phyloP scores from a whole-genome alignment of 345 rosid genomes.

The Eucalyptus tenuipes region DNA sequence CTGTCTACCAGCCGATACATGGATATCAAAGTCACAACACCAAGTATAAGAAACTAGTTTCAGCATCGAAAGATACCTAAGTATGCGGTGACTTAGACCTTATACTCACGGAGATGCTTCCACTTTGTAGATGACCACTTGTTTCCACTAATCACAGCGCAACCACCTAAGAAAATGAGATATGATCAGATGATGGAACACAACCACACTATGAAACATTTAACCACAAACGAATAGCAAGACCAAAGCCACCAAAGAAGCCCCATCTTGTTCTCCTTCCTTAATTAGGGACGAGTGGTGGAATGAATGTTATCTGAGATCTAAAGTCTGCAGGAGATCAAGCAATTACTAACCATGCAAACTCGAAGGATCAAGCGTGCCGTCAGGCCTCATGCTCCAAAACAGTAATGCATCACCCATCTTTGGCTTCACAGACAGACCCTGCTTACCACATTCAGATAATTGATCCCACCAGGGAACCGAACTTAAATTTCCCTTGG shows the following conservation, averaged over 20 bases:
- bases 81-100: constrained; percentile 2
- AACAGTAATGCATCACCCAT: constrained; percentile 84
- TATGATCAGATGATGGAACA: not conserved
- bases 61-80: not conserved
- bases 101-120: constrained; percentile 76
- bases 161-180: constrained; percentile 38
- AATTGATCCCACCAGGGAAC: constrained; percentile 75
- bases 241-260: not conserved
- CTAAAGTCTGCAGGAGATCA: not conserved
- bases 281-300: not conserved
- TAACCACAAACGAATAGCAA: not conserved
- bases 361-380: constrained; percentile 75
- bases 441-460: constrained; percentile 74
- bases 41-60: not conserved
- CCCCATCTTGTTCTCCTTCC: not conserved
- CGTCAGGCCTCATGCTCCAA: constrained; percentile 96
- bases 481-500: constrained; percentile 47
- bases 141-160: constrained; percentile 85
- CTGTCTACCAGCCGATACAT: not conserved
- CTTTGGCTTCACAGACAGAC: constrained; percentile 70
- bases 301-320: not conserved
- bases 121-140: constrained; percentile 97
- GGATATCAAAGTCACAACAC: not conserved
- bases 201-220: not conserved
- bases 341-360: constrained; percentile 52